A percentile compares a stretch with the other conserved stretches of the same genome.
phyloP scores from a whole-genome alignment of 345 rosid genomes.

The Toxicodendron radicans region DNA sequence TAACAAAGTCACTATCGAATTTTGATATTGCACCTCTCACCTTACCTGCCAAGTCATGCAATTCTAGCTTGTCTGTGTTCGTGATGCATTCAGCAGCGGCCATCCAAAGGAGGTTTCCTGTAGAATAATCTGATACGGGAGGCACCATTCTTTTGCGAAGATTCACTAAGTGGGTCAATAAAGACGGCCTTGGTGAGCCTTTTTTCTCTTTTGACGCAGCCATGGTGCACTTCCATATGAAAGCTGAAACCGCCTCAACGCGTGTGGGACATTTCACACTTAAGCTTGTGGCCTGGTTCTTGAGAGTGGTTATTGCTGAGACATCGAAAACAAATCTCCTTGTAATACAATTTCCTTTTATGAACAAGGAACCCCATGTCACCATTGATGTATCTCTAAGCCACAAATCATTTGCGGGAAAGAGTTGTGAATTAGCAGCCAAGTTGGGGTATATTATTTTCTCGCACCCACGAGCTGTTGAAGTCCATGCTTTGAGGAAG shows the following conservation, averaged over 20 bases:
- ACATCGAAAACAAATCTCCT: constrained; percentile 39
- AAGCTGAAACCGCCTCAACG: constrained; percentile 37
- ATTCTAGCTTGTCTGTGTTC: constrained; percentile 1
- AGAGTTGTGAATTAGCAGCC: constrained; percentile 25
- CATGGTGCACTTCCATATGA: constrained; percentile 40
- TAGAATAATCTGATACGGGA: constrained; percentile 19
- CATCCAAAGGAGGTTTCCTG: constrained; percentile 36
- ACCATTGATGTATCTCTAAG: constrained; percentile 25
- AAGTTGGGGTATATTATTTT: constrained; percentile 26
- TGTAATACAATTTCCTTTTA: constrained; percentile 35
- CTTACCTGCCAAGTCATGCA: constrained; percentile 26
- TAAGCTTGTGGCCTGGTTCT: background rate
- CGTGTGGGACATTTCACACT: constrained; percentile 25
- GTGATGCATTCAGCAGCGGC: constrained; percentile 24
- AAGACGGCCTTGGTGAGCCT: constrained; percentile 25
- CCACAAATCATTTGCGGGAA: constrained; percentile 39
- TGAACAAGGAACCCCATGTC: constrained; percentile 35
- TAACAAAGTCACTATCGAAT: constrained; percentile 29
- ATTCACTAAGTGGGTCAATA: constrained; percentile 35
- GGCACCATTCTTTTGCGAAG: constrained; percentile 36
- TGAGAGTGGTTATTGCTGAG: constrained; percentile 28
- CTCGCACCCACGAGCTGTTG: constrained; percentile 11
- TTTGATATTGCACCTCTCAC: constrained; percentile 29
- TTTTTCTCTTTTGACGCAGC: constrained; percentile 20
- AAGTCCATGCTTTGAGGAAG: constrained; percentile 39